Base-by-base conservation (phyloP, 2,329 filamentous ascomycete genomes). In the Alternaria hordeiaustralica region DNA sequence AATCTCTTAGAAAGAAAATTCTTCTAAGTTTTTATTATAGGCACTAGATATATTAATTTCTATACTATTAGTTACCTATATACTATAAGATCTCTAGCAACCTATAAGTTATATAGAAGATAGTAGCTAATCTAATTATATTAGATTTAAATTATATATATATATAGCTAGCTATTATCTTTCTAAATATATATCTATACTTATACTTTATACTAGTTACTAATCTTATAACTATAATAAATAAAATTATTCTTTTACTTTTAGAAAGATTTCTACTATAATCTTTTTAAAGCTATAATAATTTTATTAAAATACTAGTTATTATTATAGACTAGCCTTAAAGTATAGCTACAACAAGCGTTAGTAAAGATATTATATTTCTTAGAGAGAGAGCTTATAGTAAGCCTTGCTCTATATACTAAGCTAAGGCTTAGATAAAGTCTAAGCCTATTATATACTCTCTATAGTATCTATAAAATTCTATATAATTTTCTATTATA, bases 231-330 rank as follows among this genome's bases (percentile, higher is more conserved):
- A 25, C 64, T 44, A 20, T 51, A 50, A 21, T 58, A 43, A 20
- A 71, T 60, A 20, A 61, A 71, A 25, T 71, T 71, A 26, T 66
- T 64, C 12, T 53, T 67, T 20, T 57, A 25, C 56, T 71, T 71
- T 5, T 46, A 15, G 50, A 71, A 69, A 8, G 58, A 67, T 43
- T 71, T 61, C 28, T 67, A 57, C 43, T 71, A 9, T 28, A 63
- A 64, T 53, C 66, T 63, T 67, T 61, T 70, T 9, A 25, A 63
- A 50, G 60, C 47, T 41, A 70, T 70, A 53, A 55, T 43, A 36
- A 60, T 43, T 6, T 61, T 60, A 49, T 56, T 9, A 26, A 25
- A 49, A 55, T 23, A 41, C 41, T 25, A 47, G 26, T 25, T 25
- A 25, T 25, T 25, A 25, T 25, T 25, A 25, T 25, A 25, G 23